Percentiles rank a stretch among this genome's conserved stretches.
Evolutionary conservation across 2,329 filamentous ascomycete species (phyloP).

Genomic region (Meredithiella fracta): DNA sequence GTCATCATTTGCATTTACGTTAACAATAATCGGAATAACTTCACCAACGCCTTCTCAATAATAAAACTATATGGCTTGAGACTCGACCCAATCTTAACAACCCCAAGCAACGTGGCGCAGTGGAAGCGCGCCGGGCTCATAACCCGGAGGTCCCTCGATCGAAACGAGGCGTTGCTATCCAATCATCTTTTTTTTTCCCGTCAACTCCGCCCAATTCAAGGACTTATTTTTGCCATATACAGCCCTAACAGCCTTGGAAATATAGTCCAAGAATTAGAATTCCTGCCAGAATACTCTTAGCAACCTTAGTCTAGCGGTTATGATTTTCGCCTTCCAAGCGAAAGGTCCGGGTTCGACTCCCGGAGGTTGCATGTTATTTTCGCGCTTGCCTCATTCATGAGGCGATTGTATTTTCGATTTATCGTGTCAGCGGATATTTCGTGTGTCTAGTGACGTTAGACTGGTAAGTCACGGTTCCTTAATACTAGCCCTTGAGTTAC

Average conservation of each 20-base stretch:
- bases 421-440: too few relatives aligned
- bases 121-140: conserved; percentile 15
- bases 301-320: conserved; percentile 7
- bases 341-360: conserved; percentile 7
- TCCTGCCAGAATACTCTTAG: background rate
- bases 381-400: too few relatives aligned
- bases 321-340: background rate
- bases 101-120: conserved; percentile 14
- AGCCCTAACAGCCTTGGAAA: too few relatives aligned
- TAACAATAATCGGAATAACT: too few relatives aligned
- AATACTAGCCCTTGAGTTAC: too few relatives aligned
- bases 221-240: too few relatives aligned
- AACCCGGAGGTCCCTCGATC: conserved; percentile 15
- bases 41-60: too few relatives aligned
- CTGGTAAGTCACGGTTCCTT: too few relatives aligned
- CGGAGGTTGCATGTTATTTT: background rate
- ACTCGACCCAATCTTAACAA: background rate
- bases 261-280: background rate
- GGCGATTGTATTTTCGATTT: background rate
- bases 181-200: background rate
- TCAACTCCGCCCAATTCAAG: too few relatives aligned
- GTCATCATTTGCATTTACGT: too few relatives aligned
- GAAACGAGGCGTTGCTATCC: conserved; percentile 14
- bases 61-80: background rate
- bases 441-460: too few relatives aligned